phyloP scores from a whole-genome alignment of 257 asterid species.

The Nicotiana paniculata region DNA sequence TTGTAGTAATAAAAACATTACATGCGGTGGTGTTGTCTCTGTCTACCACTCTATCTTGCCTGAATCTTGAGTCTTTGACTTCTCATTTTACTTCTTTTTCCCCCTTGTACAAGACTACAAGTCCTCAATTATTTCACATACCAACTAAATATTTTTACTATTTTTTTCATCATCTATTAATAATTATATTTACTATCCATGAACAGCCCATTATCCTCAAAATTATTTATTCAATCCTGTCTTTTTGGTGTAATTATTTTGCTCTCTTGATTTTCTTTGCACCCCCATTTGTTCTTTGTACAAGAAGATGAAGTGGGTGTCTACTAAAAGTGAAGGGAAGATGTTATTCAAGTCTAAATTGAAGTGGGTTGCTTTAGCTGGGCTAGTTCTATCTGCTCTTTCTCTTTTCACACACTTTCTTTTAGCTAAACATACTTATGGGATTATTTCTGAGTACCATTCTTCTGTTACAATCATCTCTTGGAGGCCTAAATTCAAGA shows the following conservation, averaged over 20 bases:
- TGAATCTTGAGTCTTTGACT: background rate
- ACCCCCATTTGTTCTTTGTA: background rate
- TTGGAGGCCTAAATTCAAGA: constrained; percentile 80
- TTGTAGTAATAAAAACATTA: background rate
- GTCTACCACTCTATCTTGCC: background rate
- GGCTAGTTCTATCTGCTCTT: constrained; percentile 65
- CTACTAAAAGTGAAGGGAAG: constrained; percentile 50
- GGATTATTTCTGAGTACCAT: constrained; percentile 62
- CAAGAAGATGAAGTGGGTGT: constrained; percentile 54
- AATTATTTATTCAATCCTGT: background rate
- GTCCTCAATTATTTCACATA: background rate
- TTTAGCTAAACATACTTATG: constrained; percentile 75
- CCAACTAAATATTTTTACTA: background rate
- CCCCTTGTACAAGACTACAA: background rate
- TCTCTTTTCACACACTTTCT: constrained; percentile 84
- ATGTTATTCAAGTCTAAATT: constrained; percentile 65
- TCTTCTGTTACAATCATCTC: constrained; percentile 84
- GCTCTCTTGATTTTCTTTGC: background rate
- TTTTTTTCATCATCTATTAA: background rate
- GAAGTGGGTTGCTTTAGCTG: constrained; percentile 78
- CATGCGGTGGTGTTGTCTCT: background rate
- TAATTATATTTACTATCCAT: background rate
- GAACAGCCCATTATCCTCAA: background rate
- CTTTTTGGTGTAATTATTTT: background rate
- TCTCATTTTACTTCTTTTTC: background rate